Evolutionary conservation across 2,329 filamentous ascomycete genomes (phyloP).

Genomic region (Cryphonectria radicalis): DNA sequence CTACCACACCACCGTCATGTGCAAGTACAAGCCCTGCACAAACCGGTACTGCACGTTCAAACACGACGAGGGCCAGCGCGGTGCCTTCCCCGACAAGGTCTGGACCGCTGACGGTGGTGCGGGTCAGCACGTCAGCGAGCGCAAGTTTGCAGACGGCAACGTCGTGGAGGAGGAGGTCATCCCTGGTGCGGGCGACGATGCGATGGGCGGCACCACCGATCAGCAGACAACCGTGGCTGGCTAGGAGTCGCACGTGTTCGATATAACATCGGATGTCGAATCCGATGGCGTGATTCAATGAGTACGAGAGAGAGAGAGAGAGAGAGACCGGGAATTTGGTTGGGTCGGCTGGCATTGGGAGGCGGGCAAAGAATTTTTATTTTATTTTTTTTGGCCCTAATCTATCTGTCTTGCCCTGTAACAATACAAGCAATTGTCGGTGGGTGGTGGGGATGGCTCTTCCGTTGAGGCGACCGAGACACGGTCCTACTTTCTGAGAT

Average conservation of each 20-base stretch:
- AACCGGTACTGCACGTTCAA: constrained; percentile 89
- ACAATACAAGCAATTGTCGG: constrained; percentile 23
- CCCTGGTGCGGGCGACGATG: constrained; percentile 53
- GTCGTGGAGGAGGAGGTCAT: constrained; percentile 74
- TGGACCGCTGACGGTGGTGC: constrained; percentile 71
- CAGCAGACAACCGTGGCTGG: constrained; percentile 44
- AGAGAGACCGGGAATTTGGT: constrained; percentile 1
- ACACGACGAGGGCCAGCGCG: constrained; percentile 89
- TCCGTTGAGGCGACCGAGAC: constrained; percentile 14
- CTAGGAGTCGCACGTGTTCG: constrained; percentile 31
- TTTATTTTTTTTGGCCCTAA: background rate
- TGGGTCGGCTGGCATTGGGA: background rate
- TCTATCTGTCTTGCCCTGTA: constrained; percentile 20
- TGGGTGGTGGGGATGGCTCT: background rate
- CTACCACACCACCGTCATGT: constrained; percentile 81
- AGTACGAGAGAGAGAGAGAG: background rate
- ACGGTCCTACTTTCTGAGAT: constrained; percentile 11
- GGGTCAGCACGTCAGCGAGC: constrained; percentile 78
- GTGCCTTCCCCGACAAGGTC: constrained; percentile 83
- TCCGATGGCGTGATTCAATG: constrained; percentile 18
- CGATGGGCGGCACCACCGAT: constrained; percentile 42
- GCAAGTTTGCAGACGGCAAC: constrained; percentile 80
- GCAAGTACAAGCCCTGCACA: constrained; percentile 89
- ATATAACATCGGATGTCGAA: constrained; percentile 9
- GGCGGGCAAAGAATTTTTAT: background rate